Conservation (phyloP, 768 basidiomycete species). For the Rhodotorula toruloides region DNA sequence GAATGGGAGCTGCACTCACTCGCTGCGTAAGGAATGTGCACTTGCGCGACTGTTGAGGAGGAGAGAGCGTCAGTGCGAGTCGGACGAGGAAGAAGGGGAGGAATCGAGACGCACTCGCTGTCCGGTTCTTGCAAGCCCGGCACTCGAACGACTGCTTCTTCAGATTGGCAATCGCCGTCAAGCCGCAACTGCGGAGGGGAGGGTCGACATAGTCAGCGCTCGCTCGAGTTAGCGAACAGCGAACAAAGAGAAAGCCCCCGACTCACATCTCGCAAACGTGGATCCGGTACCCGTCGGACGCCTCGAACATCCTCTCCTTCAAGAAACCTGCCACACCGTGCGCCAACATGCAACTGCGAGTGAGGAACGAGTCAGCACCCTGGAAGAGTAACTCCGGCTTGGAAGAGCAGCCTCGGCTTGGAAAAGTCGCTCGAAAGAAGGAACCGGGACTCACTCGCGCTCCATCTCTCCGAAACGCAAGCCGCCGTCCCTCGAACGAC, state of each 20-base stretch:
- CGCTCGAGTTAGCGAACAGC: not conserved
- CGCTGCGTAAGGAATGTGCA: slow-evolving; percentile 86
- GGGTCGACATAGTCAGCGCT: not conserved
- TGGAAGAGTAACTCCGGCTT: not conserved
- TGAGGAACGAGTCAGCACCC: not conserved
- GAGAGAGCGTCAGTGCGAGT: not conserved
- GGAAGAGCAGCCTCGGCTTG: too few relatives aligned
- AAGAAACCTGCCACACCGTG: slow-evolving; percentile 97
- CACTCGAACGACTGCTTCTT: slow-evolving; percentile 99
- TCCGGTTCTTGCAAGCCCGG: slow-evolving; percentile 95
- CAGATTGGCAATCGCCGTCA: slow-evolving; percentile 96
- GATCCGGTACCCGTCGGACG: slow-evolving; percentile 83
- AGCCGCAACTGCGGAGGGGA: slow-evolving; percentile 65
- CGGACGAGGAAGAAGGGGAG: slow-evolving; percentile 47
- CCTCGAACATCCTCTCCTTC: slow-evolving; percentile 93
- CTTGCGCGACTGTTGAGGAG: slow-evolving; percentile 43
- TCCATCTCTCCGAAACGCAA: slow-evolving; percentile 99
- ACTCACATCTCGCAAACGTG: slow-evolving; percentile 95
- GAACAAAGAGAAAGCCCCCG: too few relatives aligned
- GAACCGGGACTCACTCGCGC: slow-evolving; percentile 35
- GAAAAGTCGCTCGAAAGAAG: too few relatives aligned
- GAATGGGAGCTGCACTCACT: too few relatives aligned
- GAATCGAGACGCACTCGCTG: slow-evolving; percentile 69
- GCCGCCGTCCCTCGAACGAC: slow-evolving; percentile 96
- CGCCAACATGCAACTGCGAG: slow-evolving; percentile 98